phyloP scores from a whole-genome alignment of 2,329 filamentous ascomycete species.

The Colletotrichum sp. region DNA sequence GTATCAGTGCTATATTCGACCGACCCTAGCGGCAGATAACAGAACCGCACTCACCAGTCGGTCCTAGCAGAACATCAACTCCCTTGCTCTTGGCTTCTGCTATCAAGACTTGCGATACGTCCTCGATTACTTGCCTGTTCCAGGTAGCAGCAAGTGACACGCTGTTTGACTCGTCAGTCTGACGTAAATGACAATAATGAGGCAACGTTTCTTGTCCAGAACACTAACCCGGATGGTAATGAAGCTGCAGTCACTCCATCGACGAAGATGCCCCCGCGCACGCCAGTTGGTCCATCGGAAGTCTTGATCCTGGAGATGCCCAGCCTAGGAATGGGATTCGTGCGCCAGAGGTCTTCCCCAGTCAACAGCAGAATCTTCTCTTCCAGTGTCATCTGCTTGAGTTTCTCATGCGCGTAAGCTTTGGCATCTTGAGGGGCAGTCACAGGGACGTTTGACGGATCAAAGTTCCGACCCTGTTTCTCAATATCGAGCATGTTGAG shows the following conservation, averaged over 20 bases:
- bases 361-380: not conserved
- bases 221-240: not conserved
- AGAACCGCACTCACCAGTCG: not conserved
- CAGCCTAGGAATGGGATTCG: not conserved
- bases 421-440: not conserved
- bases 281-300: not conserved
- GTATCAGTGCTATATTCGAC: not conserved
- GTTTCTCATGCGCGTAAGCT: not conserved
- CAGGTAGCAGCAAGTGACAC: not conserved
- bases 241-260: not conserved
- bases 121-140: not conserved
- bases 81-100: not conserved
- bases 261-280: not conserved
- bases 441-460: not conserved
- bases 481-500: not conserved
- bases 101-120: not conserved
- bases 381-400: not conserved
- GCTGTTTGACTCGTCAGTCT: not conserved
- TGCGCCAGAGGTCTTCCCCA: not conserved
- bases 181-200: fast-evolving
- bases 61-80: not conserved
- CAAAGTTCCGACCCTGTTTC: not conserved
- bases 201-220: not conserved
- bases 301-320: not conserved
- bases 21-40: too few relatives aligned